Conservation (phyloP, 2,329 filamentous ascomycete genomes). For the Trichothecium roseum region DNA sequence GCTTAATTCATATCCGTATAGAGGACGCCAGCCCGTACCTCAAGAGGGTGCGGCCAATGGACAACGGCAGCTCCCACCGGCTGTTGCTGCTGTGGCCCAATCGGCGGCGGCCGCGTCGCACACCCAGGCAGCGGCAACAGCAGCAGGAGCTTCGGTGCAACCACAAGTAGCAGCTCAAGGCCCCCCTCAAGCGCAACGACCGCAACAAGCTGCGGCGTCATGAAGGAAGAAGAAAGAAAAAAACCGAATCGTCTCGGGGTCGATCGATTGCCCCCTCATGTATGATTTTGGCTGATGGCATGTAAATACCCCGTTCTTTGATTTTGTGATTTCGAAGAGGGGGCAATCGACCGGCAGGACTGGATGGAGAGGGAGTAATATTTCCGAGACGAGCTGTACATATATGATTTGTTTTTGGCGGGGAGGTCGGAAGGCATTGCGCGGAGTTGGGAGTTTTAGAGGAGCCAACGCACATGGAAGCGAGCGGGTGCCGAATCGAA, state of each 20-base stretch:
- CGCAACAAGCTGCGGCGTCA: constrained; percentile 2
- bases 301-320: constrained; percentile 9
- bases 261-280: constrained; percentile 4
- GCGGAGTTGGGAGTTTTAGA: constrained; percentile 21
- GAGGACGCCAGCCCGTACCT: constrained; percentile 15
- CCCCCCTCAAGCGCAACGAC: not conserved
- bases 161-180: not conserved
- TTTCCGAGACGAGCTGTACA: constrained; percentile 1
- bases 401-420: constrained; percentile 3
- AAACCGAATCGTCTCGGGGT: not conserved
- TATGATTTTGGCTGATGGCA: constrained; percentile 10
- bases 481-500: too few relatives aligned
- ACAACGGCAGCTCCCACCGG: constrained; percentile 1
- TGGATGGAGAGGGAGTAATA: not conserved
- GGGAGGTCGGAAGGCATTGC: constrained; percentile 15
- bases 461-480: too few relatives aligned
- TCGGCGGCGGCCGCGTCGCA: constrained; percentile 12
- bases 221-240: too few relatives aligned
- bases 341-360: not conserved
- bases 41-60: not conserved
- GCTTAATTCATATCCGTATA: constrained; percentile 30
- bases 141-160: not conserved
- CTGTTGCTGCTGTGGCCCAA: constrained; percentile 6
- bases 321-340: constrained; percentile 5
- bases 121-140: constrained; percentile 13